Base-by-base conservation (phyloP, 106 monocot genomes). In the Dioscorea zingiberensis region DNA sequence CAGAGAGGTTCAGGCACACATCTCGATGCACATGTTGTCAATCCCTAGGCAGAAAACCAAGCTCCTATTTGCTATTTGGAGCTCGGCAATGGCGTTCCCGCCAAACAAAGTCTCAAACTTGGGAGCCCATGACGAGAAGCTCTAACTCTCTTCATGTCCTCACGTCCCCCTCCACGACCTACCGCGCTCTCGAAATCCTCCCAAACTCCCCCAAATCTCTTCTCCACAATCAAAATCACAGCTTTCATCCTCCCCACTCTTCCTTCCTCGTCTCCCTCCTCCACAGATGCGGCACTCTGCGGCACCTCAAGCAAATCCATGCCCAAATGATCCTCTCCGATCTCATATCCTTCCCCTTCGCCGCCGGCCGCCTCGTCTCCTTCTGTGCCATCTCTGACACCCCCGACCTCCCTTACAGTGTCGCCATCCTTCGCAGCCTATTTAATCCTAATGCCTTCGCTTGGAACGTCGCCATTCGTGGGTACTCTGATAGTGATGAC, bases 221-320 rank as follows among this genome's bases (percentile, higher is more conserved):
- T 45, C 69, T 69, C 55, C 69, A 76, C 53, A 56, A 54, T 56
- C 70, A 48, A 24, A 32, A 29, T 19, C 12, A 8, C n/a, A 53
- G 15, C 51, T 60, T 67, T 51, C 66, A 24, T 53, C 14, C 23
- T 12, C 4, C 38, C 38, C 38, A 38, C 62, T 29, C 66, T 60
- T 47, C 67, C 51, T 72, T 65, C 51, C 72, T 81, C 58, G 26
- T 64, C 64, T 68, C 65, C 60, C 72, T 82, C 69, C 28, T 77
- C 25, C 63, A 82, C 38, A 58, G 47, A 69, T 73, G 81, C 65
- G 44, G 54, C 22, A 69, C 58, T 4, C 28, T 77, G 10, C 11
- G 32, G 60, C 88, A 88, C 25, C 38, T 84, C 17, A 78, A 79
- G 68, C 84, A 88, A 81, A 53, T 88, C 63, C 88, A 88, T 59